These are phyloP conservation scores for Paraphysoderma sedebokerense DNA, from an alignment of 371 early-diverging fungal genomes.

Conservation along the genomic window DNA sequence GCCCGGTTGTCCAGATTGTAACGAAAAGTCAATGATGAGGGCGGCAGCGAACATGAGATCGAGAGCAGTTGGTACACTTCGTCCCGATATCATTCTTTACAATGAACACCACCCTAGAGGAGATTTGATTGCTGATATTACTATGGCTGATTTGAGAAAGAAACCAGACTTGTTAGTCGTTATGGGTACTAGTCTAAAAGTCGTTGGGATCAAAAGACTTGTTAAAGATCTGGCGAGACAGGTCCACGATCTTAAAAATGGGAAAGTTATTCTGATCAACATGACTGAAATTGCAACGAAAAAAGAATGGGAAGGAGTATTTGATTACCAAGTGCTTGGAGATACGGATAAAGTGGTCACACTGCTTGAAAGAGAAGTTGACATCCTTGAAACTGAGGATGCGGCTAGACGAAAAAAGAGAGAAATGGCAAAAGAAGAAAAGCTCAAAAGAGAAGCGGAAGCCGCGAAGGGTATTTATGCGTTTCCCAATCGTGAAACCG, in stretches of 20 bases:
- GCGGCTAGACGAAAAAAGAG: not conserved
- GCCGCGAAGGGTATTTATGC: no score
- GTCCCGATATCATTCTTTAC: slow-evolving; percentile 95
- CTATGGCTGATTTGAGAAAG: slow-evolving; percentile 41
- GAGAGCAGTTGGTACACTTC: slow-evolving; percentile 59
- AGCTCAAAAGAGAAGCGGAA: no score
- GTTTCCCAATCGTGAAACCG: no score
- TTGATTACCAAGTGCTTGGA: slow-evolving; percentile 20
- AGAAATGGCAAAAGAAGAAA: not conserved
- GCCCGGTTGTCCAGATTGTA: slow-evolving; percentile 65
- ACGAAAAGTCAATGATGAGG: slow-evolving; percentile 28
- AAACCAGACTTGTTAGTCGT: slow-evolving; percentile 83
- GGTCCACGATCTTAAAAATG: slow-evolving; percentile 14
- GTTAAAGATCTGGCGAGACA: slow-evolving; percentile 70
- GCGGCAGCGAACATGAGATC: slow-evolving; percentile 50
- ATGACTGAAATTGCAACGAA: slow-evolving; percentile 6
- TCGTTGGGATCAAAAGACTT: slow-evolving; percentile 79
- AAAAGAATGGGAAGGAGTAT: slow-evolving; percentile 24
- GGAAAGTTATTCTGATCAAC: slow-evolving; percentile 25
- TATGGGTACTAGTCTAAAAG: slow-evolving; percentile 95
- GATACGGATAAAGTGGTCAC: slow-evolving; percentile 10
- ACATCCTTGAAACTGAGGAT: not conserved
- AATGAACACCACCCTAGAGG: slow-evolving; percentile 88
- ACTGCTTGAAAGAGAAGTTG: not conserved
- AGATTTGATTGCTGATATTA: slow-evolving; percentile 57